Conservation (phyloP, 176 grass and related monocot species). For the Stipa capillata region DNA sequence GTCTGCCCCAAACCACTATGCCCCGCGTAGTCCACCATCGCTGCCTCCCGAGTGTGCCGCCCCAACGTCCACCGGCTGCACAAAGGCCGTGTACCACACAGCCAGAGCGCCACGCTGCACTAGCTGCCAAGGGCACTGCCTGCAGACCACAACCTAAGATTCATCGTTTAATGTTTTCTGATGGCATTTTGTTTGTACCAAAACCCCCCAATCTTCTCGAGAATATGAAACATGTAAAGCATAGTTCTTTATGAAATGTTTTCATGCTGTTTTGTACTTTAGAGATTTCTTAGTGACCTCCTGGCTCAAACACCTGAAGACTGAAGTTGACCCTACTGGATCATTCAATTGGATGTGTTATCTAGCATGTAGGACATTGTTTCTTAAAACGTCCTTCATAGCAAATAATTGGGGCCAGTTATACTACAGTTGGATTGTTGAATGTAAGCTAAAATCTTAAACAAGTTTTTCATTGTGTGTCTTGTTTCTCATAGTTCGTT, state of each 20-base stretch:
- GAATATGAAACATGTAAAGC: not conserved
- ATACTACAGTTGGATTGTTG: not conserved
- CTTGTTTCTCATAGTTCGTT: not conserved
- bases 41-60: too few species aligned
- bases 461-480: not conserved
- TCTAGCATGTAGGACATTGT: not conserved
- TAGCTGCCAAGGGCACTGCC: too few species aligned
- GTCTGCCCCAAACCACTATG: too few species aligned
- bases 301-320: constrained; percentile 1
- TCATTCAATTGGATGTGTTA: not conserved
- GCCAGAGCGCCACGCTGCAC: too few species aligned
- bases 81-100: too few species aligned
- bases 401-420: not conserved
- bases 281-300: not conserved
- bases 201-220: not conserved
- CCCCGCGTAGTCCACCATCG: too few species aligned
- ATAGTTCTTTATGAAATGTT: not conserved
- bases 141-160: too few species aligned
- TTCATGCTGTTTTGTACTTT: not conserved
- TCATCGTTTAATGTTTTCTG: not conserved
- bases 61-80: too few species aligned
- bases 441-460: not conserved
- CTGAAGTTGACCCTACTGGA: not conserved
- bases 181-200: not conserved
- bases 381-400: not conserved